Evolutionary conservation across 192 early-diverging fungal genomes (phyloP).

Genomic region (Chytriomyces confervae): DNA sequence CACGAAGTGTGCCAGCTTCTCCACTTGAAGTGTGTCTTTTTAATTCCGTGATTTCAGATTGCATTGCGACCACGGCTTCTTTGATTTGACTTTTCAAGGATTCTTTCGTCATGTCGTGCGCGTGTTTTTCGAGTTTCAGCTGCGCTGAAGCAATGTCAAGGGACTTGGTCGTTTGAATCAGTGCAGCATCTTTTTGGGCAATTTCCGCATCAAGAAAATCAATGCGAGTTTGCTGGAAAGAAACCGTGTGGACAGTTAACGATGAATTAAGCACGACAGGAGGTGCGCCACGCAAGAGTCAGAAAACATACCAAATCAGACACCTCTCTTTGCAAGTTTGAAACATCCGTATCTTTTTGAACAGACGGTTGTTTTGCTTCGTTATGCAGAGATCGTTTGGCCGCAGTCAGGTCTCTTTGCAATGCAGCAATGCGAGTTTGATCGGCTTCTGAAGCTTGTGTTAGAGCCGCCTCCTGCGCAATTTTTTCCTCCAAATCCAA

Average conservation of each 20-base stretch:
- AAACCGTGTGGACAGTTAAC: not conserved
- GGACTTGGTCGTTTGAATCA: not conserved
- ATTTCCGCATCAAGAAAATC: not conserved
- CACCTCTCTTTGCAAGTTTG: not conserved
- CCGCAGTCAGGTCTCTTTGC: not conserved
- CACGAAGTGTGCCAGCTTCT: not conserved
- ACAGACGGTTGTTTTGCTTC: not conserved
- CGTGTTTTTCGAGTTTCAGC: not conserved
- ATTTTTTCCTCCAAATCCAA: no score
- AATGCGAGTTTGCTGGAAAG: not conserved
- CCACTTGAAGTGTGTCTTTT: not conserved
- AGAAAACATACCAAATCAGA: not conserved
- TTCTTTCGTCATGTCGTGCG: not conserved
- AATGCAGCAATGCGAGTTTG: not conserved
- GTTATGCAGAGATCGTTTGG: not conserved
- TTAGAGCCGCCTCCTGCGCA: no score
- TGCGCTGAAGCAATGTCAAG: not conserved
- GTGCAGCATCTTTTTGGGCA: not conserved
- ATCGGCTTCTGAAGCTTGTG: no score
- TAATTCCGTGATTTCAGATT: not conserved
- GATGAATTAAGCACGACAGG: not conserved
- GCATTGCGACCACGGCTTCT: not conserved
- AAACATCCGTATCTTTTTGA: not conserved
- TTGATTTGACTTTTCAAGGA: not conserved
- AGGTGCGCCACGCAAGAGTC: not conserved